Conservation (phyloP, 176 grass and related monocot genomes). For the Otatea glauca region DNA sequence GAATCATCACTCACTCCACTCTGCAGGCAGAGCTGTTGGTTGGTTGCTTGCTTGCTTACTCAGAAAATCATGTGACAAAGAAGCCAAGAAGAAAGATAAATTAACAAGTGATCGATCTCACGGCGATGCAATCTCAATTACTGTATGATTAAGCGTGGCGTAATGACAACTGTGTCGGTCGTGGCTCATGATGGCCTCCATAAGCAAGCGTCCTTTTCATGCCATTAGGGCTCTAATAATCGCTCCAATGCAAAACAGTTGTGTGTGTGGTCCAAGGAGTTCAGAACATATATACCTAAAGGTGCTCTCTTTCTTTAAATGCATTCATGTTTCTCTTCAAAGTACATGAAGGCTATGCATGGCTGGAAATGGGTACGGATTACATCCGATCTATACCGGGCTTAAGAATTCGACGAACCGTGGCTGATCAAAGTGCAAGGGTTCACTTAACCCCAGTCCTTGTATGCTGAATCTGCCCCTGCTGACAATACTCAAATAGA, state of each 20-base stretch:
- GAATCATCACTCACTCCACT: background rate
- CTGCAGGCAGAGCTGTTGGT: background rate
- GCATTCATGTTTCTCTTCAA: background rate
- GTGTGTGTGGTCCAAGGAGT: conserved; percentile 30
- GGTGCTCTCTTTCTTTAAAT: conserved; percentile 18
- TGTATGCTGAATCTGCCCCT: too few relatives aligned
- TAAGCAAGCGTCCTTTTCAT: conserved; percentile 38
- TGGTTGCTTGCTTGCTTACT: background rate
- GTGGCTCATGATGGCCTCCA: conserved; percentile 39
- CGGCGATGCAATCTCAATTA: conserved; percentile 8
- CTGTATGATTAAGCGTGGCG: conserved; percentile 25
- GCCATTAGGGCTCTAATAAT: conserved; percentile 21
- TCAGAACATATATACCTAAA: conserved; percentile 17
- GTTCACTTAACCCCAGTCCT: too few relatives aligned
- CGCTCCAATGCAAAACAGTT: conserved; percentile 5
- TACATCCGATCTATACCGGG: background rate
- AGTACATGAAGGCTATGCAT: conserved; percentile 21
- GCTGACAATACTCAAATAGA: background rate
- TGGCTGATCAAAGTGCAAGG: too few relatives aligned
- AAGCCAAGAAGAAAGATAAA: background rate
- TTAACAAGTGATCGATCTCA: background rate
- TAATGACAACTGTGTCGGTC: conserved; percentile 34
- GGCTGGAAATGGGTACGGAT: background rate
- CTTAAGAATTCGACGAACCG: too few relatives aligned
- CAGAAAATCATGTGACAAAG: background rate